These are phyloP conservation scores for Trichophyton rubrum DNA, from an alignment of 2,329 filamentous ascomycete species.

Conservation along the genomic window DNA sequence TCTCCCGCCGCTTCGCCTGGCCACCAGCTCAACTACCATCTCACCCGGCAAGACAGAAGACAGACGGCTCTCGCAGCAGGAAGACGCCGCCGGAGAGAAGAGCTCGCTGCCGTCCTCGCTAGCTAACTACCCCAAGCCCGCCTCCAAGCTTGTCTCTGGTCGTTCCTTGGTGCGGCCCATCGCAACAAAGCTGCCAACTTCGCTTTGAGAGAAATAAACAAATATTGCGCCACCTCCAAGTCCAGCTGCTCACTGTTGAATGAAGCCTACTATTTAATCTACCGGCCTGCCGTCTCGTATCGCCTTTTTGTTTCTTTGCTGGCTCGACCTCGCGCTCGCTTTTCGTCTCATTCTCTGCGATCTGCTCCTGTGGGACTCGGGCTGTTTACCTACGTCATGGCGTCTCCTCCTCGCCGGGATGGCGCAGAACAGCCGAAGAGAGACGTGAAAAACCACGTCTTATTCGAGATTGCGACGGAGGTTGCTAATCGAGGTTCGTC, in stretches of 20 bases:
- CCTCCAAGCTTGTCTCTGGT: not conserved
- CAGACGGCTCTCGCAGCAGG: not conserved
- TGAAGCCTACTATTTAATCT: not conserved
- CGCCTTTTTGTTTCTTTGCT: not conserved
- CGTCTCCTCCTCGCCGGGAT: constrained; percentile 34
- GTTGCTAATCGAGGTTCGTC: constrained; percentile 78
- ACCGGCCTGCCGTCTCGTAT: not conserved
- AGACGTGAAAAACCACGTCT: constrained; percentile 87
- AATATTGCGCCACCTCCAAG: not conserved
- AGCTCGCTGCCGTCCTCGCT: not conserved
- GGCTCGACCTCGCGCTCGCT: not conserved
- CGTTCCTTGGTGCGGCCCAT: not conserved
- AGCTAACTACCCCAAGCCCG: not conserved
- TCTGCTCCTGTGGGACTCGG: not conserved
- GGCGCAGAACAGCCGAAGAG: constrained; percentile 40
- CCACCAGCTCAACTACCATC: not conserved
- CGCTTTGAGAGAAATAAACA: constrained; percentile 1
- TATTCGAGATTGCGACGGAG: constrained; percentile 95
- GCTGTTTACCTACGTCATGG: constrained; percentile 10
- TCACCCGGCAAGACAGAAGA: not conserved
- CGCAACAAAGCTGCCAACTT: constrained; percentile 4
- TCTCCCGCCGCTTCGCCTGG: not conserved
- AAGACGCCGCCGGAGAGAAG: not conserved
- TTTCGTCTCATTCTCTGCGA: not conserved
- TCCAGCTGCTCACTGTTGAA: not conserved